phyloP scores from a whole-genome alignment of 371 early-diverging fungal genomes.

The Chytridium lagenaria region DNA sequence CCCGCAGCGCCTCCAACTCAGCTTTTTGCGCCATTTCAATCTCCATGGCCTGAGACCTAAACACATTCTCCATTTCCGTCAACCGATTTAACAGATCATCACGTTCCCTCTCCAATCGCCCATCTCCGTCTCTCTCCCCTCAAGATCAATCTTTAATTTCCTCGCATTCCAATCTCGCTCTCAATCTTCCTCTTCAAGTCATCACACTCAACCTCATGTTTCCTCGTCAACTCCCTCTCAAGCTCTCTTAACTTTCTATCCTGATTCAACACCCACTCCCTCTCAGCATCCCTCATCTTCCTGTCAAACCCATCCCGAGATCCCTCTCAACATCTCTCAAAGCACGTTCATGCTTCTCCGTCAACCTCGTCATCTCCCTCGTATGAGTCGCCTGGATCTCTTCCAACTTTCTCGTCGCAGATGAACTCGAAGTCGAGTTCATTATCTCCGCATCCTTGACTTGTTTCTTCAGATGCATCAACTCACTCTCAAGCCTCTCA shows the following conservation, averaged over 20 bases:
- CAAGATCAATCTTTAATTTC: conserved; percentile 16
- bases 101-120: conserved; percentile 21
- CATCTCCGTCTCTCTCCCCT: conserved; percentile 8
- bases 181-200: background rate
- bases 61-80: conserved; percentile 25
- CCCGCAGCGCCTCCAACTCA: conserved; percentile 8
- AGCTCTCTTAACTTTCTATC: conserved; percentile 27
- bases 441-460: background rate
- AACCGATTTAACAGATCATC: conserved; percentile 22
- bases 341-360: conserved; percentile 28
- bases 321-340: conserved; percentile 31
- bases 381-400: conserved; percentile 21
- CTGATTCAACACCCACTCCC: background rate
- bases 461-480: conserved; percentile 15
- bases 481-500: conserved; percentile 28
- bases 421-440: background rate
- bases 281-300: conserved; percentile 18
- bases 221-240: conserved; percentile 17
- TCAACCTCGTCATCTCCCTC: conserved; percentile 19
- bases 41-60: conserved; percentile 16
- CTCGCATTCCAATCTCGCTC: conserved; percentile 17
- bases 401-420: conserved; percentile 16
- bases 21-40: conserved; percentile 13
- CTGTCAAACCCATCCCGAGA: conserved; percentile 28
- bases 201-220: background rate